Evolutionary conservation across 1,139 yeast genomes (phyloP).

Genomic region (Starmera stellimalicola): DNA sequence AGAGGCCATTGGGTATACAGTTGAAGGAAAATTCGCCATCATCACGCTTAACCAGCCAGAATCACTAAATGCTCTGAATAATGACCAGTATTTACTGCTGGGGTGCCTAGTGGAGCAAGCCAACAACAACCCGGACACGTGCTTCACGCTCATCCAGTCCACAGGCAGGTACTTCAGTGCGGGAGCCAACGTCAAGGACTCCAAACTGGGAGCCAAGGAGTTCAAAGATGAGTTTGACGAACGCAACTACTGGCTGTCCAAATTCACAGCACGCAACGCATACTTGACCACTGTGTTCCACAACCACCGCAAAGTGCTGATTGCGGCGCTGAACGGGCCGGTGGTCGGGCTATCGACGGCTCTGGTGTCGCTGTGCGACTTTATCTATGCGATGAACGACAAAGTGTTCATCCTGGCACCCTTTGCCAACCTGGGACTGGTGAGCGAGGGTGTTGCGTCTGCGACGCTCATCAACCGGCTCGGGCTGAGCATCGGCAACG

Average conservation of each 20-base stretch:
- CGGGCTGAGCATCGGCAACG: slow-evolving; percentile 68
- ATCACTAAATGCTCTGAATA: slow-evolving; percentile 59
- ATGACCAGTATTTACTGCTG: slow-evolving; percentile 53
- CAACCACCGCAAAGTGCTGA: slow-evolving; percentile 63
- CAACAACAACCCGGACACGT: slow-evolving; percentile 53
- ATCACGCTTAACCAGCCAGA: slow-evolving; percentile 61
- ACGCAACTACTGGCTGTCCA: slow-evolving; percentile 45
- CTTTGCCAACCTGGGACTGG: slow-evolving; percentile 75
- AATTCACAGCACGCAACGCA: slow-evolving; percentile 62
- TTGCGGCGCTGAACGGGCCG: slow-evolving; percentile 79
- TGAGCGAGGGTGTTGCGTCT: slow-evolving; percentile 75
- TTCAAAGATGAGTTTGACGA: slow-evolving; percentile 18
- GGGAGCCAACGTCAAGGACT: slow-evolving; percentile 63
- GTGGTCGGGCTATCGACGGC: slow-evolving; percentile 77
- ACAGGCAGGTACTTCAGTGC: slow-evolving; percentile 77
- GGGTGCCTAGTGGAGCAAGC: slow-evolving; percentile 58
- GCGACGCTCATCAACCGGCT: slow-evolving; percentile 59
- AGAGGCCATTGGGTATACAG: slow-evolving; percentile 29
- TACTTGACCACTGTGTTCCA: slow-evolving; percentile 61
- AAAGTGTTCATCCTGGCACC: slow-evolving; percentile 62
- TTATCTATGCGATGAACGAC: slow-evolving; percentile 60
- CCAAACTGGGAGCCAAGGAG: slow-evolving; percentile 18
- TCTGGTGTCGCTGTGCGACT: slow-evolving; percentile 64
- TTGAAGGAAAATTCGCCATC: slow-evolving; percentile 45
- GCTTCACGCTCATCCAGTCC: slow-evolving; percentile 59